These are phyloP conservation scores for Podila epicladia DNA, from an alignment of 192 early-diverging fungal genomes.

Conservation along the genomic window DNA sequence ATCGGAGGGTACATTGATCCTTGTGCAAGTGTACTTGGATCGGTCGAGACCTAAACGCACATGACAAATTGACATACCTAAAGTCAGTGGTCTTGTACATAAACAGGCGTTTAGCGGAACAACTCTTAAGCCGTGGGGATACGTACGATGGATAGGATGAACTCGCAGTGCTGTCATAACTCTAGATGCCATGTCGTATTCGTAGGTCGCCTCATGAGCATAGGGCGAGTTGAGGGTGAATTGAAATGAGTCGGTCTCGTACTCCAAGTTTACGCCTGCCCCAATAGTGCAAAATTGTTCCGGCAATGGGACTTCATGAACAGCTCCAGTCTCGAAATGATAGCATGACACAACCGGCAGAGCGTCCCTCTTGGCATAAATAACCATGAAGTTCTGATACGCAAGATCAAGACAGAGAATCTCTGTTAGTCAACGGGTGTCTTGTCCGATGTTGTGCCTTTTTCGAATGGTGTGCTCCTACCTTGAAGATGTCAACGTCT, in stretches of 20 bases:
- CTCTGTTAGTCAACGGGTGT: background rate
- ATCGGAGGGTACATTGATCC: conserved; percentile 56
- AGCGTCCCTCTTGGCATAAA: conserved; percentile 62
- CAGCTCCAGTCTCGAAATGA: conserved; percentile 44
- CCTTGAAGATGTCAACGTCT: conserved; percentile 79
- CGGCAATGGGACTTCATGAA: conserved; percentile 59
- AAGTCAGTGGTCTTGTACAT: background rate
- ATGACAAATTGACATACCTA: background rate
- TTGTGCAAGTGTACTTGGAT: conserved; percentile 55
- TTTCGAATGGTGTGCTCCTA: conserved; percentile 10
- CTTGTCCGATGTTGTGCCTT: background rate
- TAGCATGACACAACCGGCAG: conserved; percentile 64
- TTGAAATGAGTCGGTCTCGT: conserved; percentile 65
- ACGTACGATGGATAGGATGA: conserved; percentile 60
- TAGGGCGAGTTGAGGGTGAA: conserved; percentile 73
- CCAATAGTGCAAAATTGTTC: conserved; percentile 65
- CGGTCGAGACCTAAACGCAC: conserved; percentile 51
- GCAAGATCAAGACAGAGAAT: background rate
- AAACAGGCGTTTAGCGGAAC: background rate
- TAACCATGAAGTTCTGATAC: conserved; percentile 53
- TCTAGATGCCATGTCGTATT: conserved; percentile 68
- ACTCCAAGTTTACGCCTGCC: conserved; percentile 68
- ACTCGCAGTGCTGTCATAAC: conserved; percentile 53
- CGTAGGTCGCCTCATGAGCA: conserved; percentile 70
- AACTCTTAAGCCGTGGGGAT: background rate